phyloP scores from a whole-genome alignment of 495 filamentous ascomycete species.

The Podospora bellae-mahoneyi region DNA sequence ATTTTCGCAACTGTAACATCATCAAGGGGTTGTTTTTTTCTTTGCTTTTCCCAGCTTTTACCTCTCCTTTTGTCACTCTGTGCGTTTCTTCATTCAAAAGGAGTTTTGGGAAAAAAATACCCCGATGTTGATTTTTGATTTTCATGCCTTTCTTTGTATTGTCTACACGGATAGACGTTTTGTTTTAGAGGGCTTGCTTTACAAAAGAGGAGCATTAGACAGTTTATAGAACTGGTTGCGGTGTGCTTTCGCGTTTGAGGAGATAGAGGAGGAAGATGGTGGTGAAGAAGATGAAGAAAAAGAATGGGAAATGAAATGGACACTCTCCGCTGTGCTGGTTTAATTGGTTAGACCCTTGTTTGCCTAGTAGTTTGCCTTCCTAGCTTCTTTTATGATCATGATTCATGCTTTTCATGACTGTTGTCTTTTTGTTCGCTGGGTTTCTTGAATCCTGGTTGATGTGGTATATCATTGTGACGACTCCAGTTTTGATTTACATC shows the following conservation, averaged over 20 bases:
- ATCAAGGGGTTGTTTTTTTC: not conserved
- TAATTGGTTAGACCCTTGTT: not conserved
- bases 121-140: conserved; percentile 9
- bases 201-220: not conserved
- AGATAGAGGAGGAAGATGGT: conserved; percentile 7
- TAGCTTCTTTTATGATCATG: not conserved
- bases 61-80: conserved; percentile 8
- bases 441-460: not conserved
- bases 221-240: not conserved
- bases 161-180: not conserved
- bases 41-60: conserved; percentile 4
- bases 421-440: not conserved
- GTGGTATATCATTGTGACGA: not conserved
- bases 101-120: conserved; percentile 13
- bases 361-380: not conserved
- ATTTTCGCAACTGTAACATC: conserved; percentile 1
- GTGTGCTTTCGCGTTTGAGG: not conserved
- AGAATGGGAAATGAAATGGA: conserved; percentile 5
- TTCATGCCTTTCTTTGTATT: conserved; percentile 2
- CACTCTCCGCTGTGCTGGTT: conserved; percentile 10
- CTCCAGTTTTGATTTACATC: conserved; percentile 29
- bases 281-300: not conserved
- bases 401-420: not conserved
- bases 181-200: conserved; percentile 5
- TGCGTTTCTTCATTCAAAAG: conserved; percentile 1